phyloP scores from a whole-genome alignment of 2,329 filamentous ascomycete genomes.

The Pseudocercospora fuligena region DNA sequence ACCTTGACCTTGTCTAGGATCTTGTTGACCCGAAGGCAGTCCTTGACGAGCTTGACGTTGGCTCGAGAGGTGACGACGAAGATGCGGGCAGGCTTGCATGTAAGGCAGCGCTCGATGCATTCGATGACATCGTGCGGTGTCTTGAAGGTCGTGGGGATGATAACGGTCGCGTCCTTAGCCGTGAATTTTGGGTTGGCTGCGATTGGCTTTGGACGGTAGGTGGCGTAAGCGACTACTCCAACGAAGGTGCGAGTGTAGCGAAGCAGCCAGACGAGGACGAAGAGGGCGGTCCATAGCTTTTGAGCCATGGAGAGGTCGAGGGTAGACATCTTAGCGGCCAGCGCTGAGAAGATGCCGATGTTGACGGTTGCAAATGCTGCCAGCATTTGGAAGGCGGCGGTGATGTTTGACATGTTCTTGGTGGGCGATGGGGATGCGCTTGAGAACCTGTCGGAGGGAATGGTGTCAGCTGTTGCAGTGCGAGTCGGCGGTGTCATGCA shows the following conservation, averaged over 20 bases:
- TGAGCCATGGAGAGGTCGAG: neutral
- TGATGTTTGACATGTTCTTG: neutral
- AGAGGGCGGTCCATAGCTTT: slow-evolving; percentile 14
- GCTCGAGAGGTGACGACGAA: slow-evolving; percentile 37
- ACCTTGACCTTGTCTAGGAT: slow-evolving; percentile 30
- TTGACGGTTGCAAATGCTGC: neutral
- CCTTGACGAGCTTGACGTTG: slow-evolving; percentile 31
- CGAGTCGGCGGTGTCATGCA: neutral
- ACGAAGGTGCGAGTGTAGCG: slow-evolving; percentile 39
- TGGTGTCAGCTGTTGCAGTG: neutral
- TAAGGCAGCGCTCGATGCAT: slow-evolving; percentile 36
- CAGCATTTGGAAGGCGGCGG: neutral
- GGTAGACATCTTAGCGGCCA: neutral
- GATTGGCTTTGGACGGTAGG: slow-evolving; percentile 37
- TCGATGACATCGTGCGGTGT: slow-evolving; percentile 35
- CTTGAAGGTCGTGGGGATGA: slow-evolving; percentile 44
- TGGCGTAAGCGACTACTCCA: slow-evolving; percentile 35
- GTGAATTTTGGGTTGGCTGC: slow-evolving; percentile 33
- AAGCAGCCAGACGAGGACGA: slow-evolving; percentile 29
- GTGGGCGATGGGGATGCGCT: neutral
- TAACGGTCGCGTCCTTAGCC: slow-evolving; percentile 37
- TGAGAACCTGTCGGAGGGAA: neutral
- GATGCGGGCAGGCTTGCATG: slow-evolving; percentile 33
- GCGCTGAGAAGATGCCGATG: neutral
- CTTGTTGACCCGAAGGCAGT: slow-evolving; percentile 14